phyloP scores from a whole-genome alignment of 2,329 filamentous ascomycete genomes.

The Calonectria pteridis region DNA sequence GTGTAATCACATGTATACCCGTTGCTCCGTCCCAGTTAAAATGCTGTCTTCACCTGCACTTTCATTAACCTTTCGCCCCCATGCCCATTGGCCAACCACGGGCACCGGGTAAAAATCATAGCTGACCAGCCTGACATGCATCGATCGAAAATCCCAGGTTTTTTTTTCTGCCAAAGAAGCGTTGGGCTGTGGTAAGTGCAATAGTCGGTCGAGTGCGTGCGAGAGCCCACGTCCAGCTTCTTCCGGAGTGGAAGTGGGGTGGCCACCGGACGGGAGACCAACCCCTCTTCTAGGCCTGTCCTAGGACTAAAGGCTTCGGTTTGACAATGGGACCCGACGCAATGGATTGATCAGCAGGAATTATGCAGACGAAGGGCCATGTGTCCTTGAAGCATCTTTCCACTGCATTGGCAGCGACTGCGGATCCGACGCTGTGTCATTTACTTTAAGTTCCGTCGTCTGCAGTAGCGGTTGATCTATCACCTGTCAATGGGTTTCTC shows the following conservation, averaged over 20 bases:
- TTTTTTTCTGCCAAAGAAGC: background rate
- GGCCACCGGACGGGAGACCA: background rate
- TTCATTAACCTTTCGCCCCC: background rate
- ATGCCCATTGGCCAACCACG: slow-evolving; percentile 1
- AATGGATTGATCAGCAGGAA: background rate
- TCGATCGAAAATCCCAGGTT: background rate
- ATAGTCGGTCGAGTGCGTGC: background rate
- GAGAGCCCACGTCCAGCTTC: background rate
- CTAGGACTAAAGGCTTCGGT: background rate
- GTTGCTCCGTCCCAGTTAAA: background rate
- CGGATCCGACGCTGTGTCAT: background rate
- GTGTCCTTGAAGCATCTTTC: background rate
- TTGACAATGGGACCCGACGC: background rate
- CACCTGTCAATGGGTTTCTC: background rate
- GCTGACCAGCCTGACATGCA: background rate
- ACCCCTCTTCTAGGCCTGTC: background rate
- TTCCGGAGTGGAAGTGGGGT: too few species aligned
- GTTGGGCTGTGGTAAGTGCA: background rate
- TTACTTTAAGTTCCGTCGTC: background rate
- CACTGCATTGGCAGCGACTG: background rate
- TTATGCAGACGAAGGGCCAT: background rate
- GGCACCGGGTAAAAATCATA: background rate
- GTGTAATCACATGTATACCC: background rate
- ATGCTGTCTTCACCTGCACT: background rate
- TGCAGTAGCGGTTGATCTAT: background rate